Evolutionary conservation across 371 early-diverging fungal genomes (phyloP), one percentile per base, ranked within the genome.

Genomic region (Lichtheimia hyalospora): DNA sequence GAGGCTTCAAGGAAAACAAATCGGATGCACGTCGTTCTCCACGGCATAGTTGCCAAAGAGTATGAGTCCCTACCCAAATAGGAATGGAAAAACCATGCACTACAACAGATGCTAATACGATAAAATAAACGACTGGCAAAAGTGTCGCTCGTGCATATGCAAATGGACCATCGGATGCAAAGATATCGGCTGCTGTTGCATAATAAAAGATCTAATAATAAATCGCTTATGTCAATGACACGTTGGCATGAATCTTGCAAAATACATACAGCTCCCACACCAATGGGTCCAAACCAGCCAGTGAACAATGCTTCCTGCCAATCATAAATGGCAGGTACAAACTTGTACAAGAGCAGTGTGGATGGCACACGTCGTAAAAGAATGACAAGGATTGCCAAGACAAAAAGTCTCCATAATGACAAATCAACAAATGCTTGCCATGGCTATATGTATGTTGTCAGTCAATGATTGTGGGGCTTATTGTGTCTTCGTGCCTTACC

Each of bases 261-360:
- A n/a, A 20, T 24, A 53, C 53, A 16, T 46, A 57, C 57, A 1
- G 97, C 96, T 1, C 90, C 86, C 1, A 86, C 80, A 46, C 98
- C 98, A 14, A 97, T 91, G 5, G 98, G 98, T 0, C 97, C 98
- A 77, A 96, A 98, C 94, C 95, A 97, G 1, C 99, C 99, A 0
- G 92, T 87, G 72, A 97, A 97, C 0, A 95, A 61, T 0, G 92
- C 94, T 62, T 97, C 95, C 16, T 87, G 84, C 66, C 73, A 84
- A 4, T 66, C 89, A 18, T 73, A 70, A 6, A 97, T 67, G 1
- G 89, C 84, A 0, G 92, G 91, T 13, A 93, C 87, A 12, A 70
- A 64, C 13, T 74, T 71, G 50, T 86, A 84, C 20, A 91, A 60
- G 0, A 81, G 71, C 42, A 94, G 41, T 10, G 96, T 75, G 15